Conservation (phyloP, 441 rosid species). For the Omphalea diandra region DNA sequence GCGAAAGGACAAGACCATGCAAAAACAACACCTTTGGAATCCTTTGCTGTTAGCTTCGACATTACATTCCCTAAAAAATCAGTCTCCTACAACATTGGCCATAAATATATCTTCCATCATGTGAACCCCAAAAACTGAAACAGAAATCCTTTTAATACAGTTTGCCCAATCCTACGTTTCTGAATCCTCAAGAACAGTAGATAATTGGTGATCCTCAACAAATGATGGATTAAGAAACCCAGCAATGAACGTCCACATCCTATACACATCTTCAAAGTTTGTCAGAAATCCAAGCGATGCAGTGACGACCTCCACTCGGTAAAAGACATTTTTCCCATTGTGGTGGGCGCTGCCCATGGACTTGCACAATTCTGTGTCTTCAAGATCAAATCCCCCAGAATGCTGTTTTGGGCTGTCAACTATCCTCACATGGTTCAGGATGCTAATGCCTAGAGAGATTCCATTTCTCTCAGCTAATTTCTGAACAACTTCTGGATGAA, state of each 20-base stretch:
- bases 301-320: constrained; percentile 77
- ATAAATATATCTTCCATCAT: not conserved
- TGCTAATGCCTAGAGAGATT: constrained; percentile 44
- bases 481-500: constrained; percentile 75
- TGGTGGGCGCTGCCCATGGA: constrained; percentile 48
- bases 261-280: constrained; percentile 88
- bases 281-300: constrained; percentile 91
- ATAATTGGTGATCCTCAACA: constrained; percentile 47
- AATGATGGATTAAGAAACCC: constrained; percentile 73
- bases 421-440: constrained; percentile 29
- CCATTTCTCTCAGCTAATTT: constrained; percentile 86
- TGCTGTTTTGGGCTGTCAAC: constrained; percentile 10
- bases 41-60: constrained; percentile 10
- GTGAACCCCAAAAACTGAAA: constrained; percentile 15
- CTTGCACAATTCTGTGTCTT: constrained; percentile 52
- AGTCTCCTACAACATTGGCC: not conserved
- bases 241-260: constrained; percentile 82
- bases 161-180: constrained; percentile 32
- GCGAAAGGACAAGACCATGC: constrained; percentile 18
- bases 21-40: constrained; percentile 27
- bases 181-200: constrained; percentile 43
- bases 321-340: constrained; percentile 54
- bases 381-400: constrained; percentile 38
- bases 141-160: constrained; percentile 9
- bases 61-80: not conserved